Evolutionary conservation across 352 stramenopile genomes (phyloP).

Genomic region (Globisporangium irregulare): DNA sequence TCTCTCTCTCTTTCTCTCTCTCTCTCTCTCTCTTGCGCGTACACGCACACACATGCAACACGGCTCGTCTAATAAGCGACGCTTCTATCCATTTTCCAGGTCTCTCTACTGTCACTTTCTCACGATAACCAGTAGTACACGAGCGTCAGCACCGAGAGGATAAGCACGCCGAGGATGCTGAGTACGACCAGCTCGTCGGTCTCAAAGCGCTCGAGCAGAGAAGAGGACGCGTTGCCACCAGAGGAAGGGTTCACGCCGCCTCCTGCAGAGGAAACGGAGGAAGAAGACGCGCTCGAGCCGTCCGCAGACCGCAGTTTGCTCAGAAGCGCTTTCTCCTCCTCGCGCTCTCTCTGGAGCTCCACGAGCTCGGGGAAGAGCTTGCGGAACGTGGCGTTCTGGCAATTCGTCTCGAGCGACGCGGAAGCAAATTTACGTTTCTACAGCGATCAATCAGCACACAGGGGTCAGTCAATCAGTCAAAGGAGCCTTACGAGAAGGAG

Average conservation of each 20-base stretch:
- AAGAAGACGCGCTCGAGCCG: not conserved
- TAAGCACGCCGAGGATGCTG: constrained; percentile 15
- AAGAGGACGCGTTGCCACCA: not conserved
- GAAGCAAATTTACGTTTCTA: constrained; percentile 82
- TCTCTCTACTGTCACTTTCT: not conserved
- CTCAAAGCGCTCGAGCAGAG: constrained; percentile 16
- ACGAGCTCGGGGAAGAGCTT: constrained; percentile 90
- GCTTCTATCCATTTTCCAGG: constrained; percentile 1
- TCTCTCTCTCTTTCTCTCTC: not conserved
- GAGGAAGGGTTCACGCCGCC: not conserved
- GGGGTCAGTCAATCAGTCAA: not conserved
- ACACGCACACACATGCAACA: not conserved
- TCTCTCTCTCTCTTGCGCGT: not conserved
- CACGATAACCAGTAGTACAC: constrained; percentile 19
- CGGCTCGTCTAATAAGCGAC: not conserved
- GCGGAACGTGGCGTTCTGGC: constrained; percentile 71
- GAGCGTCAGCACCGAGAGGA: constrained; percentile 21
- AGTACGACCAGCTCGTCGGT: constrained; percentile 20
- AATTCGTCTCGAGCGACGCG: constrained; percentile 82
- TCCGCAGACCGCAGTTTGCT: constrained; percentile 21
- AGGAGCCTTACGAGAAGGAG: not conserved
- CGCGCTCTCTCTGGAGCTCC: constrained; percentile 57
- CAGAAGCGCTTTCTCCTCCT: constrained; percentile 42
- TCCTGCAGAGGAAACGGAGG: not conserved
- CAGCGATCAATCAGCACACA: not conserved